These are phyloP conservation scores for Scedosporium dehoogii DNA, from an alignment of 2,329 filamentous ascomycete genomes.

Conservation along the genomic window DNA sequence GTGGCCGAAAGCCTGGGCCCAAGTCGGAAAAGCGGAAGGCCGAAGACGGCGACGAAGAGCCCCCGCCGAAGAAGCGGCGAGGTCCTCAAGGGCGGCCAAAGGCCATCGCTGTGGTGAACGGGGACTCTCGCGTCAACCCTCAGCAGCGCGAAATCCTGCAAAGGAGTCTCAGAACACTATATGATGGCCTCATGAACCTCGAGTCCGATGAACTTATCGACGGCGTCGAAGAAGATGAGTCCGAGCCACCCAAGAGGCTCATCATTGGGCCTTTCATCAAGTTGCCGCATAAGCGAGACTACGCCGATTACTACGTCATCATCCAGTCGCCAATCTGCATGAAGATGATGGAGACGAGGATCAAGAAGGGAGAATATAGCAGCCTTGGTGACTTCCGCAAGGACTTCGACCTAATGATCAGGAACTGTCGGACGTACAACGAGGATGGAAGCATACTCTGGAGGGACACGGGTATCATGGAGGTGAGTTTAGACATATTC, in stretches of 20 bases:
- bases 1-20: slow-evolving; percentile 67
- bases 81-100: slow-evolving; percentile 63
- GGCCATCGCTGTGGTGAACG: slow-evolving; percentile 29
- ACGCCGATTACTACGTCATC: slow-evolving; percentile 90
- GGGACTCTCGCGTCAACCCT: slow-evolving; percentile 40
- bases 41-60: slow-evolving; percentile 65
- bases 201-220: slow-evolving; percentile 65
- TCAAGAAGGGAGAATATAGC: slow-evolving; percentile 91
- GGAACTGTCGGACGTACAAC: slow-evolving; percentile 91
- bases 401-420: slow-evolving; percentile 77
- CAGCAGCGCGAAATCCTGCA: slow-evolving; percentile 68
- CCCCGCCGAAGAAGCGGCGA: slow-evolving; percentile 68
- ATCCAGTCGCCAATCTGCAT: slow-evolving; percentile 92
- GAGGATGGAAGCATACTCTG: slow-evolving; percentile 91
- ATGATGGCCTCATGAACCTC: slow-evolving; percentile 71
- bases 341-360: slow-evolving; percentile 88
- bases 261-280: slow-evolving; percentile 94
- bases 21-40: slow-evolving; percentile 84
- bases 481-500: slow-evolving; percentile 43
- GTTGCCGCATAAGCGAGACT: slow-evolving; percentile 78
- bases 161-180: slow-evolving; percentile 65
- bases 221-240: slow-evolving; percentile 39
- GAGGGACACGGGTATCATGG: slow-evolving; percentile 84
- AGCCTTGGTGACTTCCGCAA: slow-evolving; percentile 68
- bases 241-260: slow-evolving; percentile 55